phyloP scores from a whole-genome alignment of 179 eudicot species.

The Patellifolia procumbens region DNA sequence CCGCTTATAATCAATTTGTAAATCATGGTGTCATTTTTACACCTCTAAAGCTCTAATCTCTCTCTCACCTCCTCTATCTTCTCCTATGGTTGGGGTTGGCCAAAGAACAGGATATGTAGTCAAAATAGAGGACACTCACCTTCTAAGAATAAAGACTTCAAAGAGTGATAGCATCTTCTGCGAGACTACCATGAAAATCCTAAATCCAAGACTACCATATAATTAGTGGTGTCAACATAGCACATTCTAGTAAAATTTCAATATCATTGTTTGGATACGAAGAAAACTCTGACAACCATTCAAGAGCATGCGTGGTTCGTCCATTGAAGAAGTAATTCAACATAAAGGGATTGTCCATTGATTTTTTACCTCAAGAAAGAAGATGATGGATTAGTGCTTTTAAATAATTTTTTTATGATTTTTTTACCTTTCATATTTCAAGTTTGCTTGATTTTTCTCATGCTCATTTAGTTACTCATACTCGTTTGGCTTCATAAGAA shows the following conservation, averaged over 20 bases:
- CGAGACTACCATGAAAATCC: constrained; percentile 93
- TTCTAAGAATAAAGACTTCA: constrained; percentile 59
- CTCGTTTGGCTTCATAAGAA: no score
- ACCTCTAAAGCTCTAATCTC: no score
- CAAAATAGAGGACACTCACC: constrained; percentile 81
- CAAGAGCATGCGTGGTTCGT: constrained; percentile 78
- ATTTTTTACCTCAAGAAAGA: constrained; percentile 75
- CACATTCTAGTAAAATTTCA: constrained; percentile 65
- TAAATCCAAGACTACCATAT: constrained; percentile 63
- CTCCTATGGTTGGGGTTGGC: constrained; percentile 97
- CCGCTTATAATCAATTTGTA: no score
- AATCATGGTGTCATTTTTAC: no score
- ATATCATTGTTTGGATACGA: constrained; percentile 76
- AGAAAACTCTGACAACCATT: constrained; percentile 55
- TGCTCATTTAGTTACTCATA: no score
- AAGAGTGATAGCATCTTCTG: constrained; percentile 62
- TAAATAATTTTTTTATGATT: no score
- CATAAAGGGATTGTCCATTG: constrained; percentile 67
- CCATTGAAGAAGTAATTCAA: constrained; percentile 87
- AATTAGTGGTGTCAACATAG: constrained; percentile 76
- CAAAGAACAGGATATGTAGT: constrained; percentile 83
- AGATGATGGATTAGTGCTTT: constrained; percentile 51
- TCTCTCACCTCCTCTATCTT: no score
- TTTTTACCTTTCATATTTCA: no score
- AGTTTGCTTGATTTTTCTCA: no score